Evolutionary conservation across 345 rosid species (phyloP).

Genomic region (Rhodomyrtus tomentosa): DNA sequence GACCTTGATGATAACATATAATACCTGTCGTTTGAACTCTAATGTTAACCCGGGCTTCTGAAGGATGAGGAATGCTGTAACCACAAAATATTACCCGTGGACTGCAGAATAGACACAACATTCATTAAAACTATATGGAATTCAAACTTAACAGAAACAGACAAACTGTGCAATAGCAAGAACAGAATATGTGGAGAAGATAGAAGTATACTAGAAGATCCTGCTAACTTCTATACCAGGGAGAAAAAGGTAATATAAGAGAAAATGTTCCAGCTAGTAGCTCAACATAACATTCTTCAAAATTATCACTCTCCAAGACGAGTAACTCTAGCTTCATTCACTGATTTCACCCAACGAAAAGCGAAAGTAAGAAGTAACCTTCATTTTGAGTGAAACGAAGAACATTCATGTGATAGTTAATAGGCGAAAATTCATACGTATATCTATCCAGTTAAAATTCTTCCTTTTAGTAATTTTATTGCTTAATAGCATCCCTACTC

Average conservation of each 20-base stretch:
- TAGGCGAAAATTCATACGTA: background rate
- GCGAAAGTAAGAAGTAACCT: background rate
- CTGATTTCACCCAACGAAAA: background rate
- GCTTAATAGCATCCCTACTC: background rate
- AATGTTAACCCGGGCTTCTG: conserved; percentile 63
- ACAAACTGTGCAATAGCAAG: background rate
- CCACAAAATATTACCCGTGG: conserved; percentile 64
- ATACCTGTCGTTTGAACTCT: conserved; percentile 93
- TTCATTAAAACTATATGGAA: background rate
- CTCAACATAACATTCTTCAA: background rate
- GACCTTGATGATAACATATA: background rate
- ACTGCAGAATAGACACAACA: conserved; percentile 29
- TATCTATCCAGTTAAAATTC: background rate
- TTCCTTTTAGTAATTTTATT: background rate
- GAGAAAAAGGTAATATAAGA: background rate
- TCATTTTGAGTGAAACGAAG: background rate
- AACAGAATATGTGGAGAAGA: background rate
- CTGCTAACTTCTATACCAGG: background rate
- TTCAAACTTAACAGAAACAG: background rate
- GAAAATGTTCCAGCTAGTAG: background rate
- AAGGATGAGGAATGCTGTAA: conserved; percentile 93
- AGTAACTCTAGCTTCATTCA: background rate
- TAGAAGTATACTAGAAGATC: background rate
- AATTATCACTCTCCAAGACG: background rate
- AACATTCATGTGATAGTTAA: background rate